Evolutionary conservation across 345 rosid species (phyloP).

Genomic region (Eucalyptus polyanthemos): DNA sequence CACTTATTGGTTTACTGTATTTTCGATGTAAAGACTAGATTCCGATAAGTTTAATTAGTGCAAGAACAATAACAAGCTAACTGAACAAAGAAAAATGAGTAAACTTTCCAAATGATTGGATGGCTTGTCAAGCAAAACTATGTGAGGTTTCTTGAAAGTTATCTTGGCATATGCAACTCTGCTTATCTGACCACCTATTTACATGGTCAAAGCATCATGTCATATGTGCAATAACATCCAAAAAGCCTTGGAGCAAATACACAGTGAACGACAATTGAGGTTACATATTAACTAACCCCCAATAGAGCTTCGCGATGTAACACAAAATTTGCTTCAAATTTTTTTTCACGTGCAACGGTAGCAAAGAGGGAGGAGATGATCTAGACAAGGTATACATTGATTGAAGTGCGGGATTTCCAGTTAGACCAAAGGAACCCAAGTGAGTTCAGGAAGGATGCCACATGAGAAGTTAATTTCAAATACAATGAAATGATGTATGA

Average conservation of each 20-base stretch:
- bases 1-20: no score
- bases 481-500: no score
- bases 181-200: not conserved
- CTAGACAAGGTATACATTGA: no score
- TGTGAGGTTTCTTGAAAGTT: not conserved
- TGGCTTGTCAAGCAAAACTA: not conserved
- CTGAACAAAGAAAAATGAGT: not conserved
- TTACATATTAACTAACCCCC: not conserved
- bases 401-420: no score
- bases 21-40: no score
- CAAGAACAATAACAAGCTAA: no score
- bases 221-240: not conserved
- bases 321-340: not conserved
- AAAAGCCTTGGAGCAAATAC: not conserved
- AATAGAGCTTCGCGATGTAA: not conserved
- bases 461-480: no score
- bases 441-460: no score
- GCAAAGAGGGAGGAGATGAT: no score
- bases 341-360: not conserved
- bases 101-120: not conserved
- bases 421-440: no score
- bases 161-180: not conserved
- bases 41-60: no score
- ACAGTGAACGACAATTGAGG: not conserved
- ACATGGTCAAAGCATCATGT: not conserved